A percentile compares a stretch with the other conserved stretches of the same genome.
phyloP scores from a whole-genome alignment of 78 protist genomes.

The Isochrysis galbana region DNA sequence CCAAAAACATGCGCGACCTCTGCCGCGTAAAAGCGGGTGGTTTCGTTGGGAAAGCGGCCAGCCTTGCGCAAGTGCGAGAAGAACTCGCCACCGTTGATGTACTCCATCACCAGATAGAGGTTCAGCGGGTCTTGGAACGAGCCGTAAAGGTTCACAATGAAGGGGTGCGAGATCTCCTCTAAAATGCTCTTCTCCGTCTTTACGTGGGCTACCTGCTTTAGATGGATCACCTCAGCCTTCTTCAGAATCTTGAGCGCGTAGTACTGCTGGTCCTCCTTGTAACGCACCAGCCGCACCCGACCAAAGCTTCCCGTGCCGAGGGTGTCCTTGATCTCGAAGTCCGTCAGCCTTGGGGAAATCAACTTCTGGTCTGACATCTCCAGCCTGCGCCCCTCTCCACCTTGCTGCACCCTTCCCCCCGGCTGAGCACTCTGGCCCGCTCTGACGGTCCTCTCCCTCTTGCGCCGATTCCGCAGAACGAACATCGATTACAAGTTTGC shows the following conservation, averaged over 20 bases:
- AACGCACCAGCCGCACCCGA: slow-evolving; percentile 45
- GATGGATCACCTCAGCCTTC: slow-evolving; percentile 73
- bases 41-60: slow-evolving; percentile 62
- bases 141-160: slow-evolving; percentile 77
- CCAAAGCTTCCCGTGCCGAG: slow-evolving; percentile 70
- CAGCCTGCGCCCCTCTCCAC: too few relatives aligned
- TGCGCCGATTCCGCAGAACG: too few relatives aligned
- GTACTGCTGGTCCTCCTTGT: slow-evolving; percentile 1
- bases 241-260: slow-evolving; percentile 83
- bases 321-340: background rate
- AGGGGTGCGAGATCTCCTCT: slow-evolving; percentile 72
- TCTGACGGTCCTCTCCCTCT: too few relatives aligned
- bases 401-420: too few relatives aligned
- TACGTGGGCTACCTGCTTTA: slow-evolving; percentile 71
- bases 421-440: too few relatives aligned
- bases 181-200: slow-evolving; percentile 77
- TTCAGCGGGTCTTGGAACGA: slow-evolving; percentile 70
- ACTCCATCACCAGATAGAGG: slow-evolving; percentile 84
- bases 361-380: too few relatives aligned
- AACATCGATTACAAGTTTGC: too few relatives aligned
- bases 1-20: slow-evolving; percentile 48
- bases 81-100: slow-evolving; percentile 86
- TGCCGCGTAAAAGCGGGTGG: slow-evolving; percentile 55
- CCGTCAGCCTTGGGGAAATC: too few relatives aligned
- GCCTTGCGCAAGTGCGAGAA: slow-evolving; percentile 70